phyloP scores from a whole-genome alignment of 352 stramenopile species.

The Poterioochromonas sp. region DNA sequence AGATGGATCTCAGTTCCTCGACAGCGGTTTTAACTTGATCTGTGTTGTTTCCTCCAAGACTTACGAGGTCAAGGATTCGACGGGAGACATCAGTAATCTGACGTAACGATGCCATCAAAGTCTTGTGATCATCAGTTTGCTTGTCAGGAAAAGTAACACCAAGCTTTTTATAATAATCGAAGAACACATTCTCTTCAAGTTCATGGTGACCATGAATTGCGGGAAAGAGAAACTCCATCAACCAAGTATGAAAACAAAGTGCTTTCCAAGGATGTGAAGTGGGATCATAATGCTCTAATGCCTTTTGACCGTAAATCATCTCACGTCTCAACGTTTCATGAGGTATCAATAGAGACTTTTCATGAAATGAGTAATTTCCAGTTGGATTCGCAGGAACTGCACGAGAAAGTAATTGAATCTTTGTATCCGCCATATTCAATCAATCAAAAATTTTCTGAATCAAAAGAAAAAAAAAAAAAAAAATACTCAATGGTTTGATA shows the following conservation, averaged over 20 bases:
- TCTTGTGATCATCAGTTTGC: neutral
- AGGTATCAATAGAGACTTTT: neutral
- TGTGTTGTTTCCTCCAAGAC: neutral
- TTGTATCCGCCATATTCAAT: neutral
- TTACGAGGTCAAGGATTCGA: neutral
- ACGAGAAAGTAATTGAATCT: neutral
- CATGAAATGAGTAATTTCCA: neutral
- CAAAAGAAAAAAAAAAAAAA: too few species aligned
- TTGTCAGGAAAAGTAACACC: neutral
- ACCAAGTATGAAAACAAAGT: neutral
- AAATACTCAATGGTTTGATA: too few species aligned
- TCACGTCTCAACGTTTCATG: constrained; percentile 11
- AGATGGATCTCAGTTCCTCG: neutral
- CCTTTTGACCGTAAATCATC: neutral
- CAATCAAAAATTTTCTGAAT: neutral
- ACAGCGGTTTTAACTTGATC: neutral
- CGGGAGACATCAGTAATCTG: neutral
- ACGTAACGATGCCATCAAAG: neutral
- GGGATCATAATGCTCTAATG: neutral
- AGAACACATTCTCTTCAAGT: neutral
- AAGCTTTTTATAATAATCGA: neutral
- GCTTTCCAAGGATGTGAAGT: neutral
- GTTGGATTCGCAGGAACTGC: neutral
- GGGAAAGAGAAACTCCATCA: neutral
- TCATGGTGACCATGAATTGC: neutral